Evolutionary conservation across 1,284 basidiomycete genomes (phyloP).

Genomic region (Wallemia hederae): DNA sequence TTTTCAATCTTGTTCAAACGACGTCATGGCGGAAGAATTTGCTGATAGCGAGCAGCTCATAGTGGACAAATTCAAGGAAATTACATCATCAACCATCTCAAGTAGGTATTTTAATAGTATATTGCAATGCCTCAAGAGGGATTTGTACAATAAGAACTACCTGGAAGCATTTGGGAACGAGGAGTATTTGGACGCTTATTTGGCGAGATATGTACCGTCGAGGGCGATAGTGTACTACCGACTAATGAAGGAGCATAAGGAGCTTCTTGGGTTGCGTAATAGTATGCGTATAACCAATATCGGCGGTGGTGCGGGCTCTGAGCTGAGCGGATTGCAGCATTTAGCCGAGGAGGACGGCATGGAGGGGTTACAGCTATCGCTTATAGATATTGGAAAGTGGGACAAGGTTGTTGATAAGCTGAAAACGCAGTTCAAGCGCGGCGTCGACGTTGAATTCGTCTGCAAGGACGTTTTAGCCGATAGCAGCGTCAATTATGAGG

Average conservation of each 20-base stretch:
- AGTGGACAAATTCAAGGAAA: background rate
- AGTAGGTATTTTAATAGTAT: conserved; percentile 3
- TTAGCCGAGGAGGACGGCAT: background rate
- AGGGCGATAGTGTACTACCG: conserved; percentile 6
- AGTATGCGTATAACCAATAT: conserved; percentile 1
- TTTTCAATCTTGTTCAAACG: background rate
- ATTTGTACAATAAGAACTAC: conserved; percentile 8
- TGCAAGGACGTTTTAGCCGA: background rate
- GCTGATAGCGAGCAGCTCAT: background rate
- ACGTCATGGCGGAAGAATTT: background rate
- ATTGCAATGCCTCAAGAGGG: conserved; percentile 7
- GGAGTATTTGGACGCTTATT: conserved; percentile 5
- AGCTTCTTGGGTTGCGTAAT: background rate
- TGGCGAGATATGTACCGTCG: conserved; percentile 5
- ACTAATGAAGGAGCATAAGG: conserved; percentile 3
- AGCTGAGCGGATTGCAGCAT: background rate
- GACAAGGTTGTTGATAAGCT: background rate
- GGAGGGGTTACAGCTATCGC: background rate
- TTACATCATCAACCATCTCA: background rate
- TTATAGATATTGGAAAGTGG: background rate
- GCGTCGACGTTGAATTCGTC: conserved; percentile 3
- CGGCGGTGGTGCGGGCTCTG: background rate
- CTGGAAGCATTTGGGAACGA: conserved; percentile 6
- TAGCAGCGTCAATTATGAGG: background rate
- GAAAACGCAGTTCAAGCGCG: background rate